Conservation (phyloP, 164 flowering plant genomes). For the Akebia trifoliata region DNA sequence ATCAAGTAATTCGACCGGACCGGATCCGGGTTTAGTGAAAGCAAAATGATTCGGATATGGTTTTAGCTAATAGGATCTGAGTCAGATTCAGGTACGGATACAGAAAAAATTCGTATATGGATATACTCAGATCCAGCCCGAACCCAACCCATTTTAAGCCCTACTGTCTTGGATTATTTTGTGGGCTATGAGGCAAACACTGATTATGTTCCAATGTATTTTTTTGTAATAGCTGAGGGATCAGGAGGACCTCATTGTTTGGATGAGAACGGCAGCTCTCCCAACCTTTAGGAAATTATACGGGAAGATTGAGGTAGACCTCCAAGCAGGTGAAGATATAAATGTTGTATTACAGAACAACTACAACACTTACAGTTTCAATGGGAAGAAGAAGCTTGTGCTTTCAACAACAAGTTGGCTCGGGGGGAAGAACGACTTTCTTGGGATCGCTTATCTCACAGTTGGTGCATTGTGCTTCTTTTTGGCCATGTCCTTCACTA, state of each 20-base stretch:
- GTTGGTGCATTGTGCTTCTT: constrained; percentile 89
- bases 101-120: too few relatives aligned
- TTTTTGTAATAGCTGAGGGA: constrained; percentile 53
- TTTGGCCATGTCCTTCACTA: constrained; percentile 63
- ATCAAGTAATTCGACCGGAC: too few relatives aligned
- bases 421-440: constrained; percentile 96
- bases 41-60: too few relatives aligned
- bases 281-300: constrained; percentile 95
- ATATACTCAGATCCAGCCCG: too few relatives aligned
- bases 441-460: constrained; percentile 89
- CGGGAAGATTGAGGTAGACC: constrained; percentile 88
- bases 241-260: constrained; percentile 94
- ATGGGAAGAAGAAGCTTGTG: constrained; percentile 92
- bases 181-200: neutral
- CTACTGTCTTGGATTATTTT: too few relatives aligned
- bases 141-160: too few relatives aligned
- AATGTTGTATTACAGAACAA: constrained; percentile 51
- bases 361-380: constrained; percentile 88
- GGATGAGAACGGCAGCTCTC: constrained; percentile 99
- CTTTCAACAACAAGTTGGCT: constrained; percentile 97
- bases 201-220: constrained; percentile 17
- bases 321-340: constrained; percentile 43
- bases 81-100: too few relatives aligned
- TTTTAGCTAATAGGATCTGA: too few relatives aligned
- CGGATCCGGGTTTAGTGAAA: too few relatives aligned